Percentiles rank a stretch among this genome's conserved stretches.
These are phyloP conservation scores for Corylus heterophylla DNA, from an alignment of 306 rosid genomes.

Conservation along the genomic window DNA sequence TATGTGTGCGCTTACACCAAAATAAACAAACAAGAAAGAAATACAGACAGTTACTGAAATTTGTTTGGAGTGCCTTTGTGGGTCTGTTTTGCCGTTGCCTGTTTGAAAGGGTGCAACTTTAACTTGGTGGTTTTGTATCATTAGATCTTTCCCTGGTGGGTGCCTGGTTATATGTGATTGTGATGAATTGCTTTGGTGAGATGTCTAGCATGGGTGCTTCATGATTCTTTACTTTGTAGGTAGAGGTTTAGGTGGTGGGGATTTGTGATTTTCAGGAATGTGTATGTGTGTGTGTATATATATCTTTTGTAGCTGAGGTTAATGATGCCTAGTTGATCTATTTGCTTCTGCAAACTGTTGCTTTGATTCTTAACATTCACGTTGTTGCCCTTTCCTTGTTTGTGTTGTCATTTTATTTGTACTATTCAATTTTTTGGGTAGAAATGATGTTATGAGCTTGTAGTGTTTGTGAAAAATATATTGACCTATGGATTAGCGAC, in stretches of 20 bases:
- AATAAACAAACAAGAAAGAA: neutral
- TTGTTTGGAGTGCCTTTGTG: neutral
- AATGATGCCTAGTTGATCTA: conserved; percentile 15
- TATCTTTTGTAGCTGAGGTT: conserved; percentile 6
- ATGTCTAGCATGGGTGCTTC: conserved; percentile 10
- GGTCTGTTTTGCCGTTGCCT: conserved; percentile 11
- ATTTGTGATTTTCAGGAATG: conserved; percentile 32
- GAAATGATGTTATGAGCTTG: neutral
- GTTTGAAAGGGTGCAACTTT: conserved; percentile 45
- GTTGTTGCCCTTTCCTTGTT: no score
- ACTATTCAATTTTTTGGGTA: neutral
- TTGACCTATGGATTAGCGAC: neutral
- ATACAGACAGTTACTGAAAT: neutral
- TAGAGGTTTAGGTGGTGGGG: conserved; percentile 12
- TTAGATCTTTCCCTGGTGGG: conserved; percentile 10
- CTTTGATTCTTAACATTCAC: neutral
- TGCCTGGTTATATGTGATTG: conserved; percentile 7
- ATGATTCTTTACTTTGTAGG: conserved; percentile 14
- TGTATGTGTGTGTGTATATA: neutral
- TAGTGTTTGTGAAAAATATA: neutral
- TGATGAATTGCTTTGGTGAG: conserved; percentile 20
- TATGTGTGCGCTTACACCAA: neutral
- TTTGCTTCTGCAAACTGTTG: neutral
- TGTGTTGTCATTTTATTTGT: neutral
- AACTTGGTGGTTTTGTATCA: conserved; percentile 9